A percentile compares a stretch with the other conserved stretches of the same genome.
Conservation (phyloP, 2,329 filamentous ascomycete species). For the Verticillium longisporum region DNA sequence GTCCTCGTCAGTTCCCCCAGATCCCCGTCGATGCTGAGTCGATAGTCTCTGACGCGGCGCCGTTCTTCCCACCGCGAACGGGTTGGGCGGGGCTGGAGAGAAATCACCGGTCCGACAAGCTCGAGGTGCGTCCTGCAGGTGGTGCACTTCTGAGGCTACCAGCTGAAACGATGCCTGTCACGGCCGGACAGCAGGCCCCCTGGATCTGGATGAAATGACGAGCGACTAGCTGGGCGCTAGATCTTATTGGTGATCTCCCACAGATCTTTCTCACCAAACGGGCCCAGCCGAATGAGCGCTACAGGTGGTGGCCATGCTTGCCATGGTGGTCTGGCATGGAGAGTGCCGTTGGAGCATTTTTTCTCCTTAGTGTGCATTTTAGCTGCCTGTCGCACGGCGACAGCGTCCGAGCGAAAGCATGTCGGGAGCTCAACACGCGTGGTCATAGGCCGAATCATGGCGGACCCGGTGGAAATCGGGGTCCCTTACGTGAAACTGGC, state of each 20-base stretch:
- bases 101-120: background rate
- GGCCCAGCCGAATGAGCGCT: background rate
- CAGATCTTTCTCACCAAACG: background rate
- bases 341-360: background rate
- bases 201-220: background rate
- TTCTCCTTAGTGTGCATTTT: background rate
- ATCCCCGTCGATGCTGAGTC: background rate
- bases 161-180: background rate
- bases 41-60: background rate
- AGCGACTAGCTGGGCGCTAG: background rate
- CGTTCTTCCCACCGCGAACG: background rate
- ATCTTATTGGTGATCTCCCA: background rate
- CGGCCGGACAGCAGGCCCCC: background rate
- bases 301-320: background rate
- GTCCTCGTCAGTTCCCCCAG: background rate
- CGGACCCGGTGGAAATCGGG: background rate
- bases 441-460: background rate
- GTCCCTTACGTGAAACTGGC: background rate
- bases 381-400: background rate
- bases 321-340: background rate
- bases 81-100: background rate
- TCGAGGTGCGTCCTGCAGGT: background rate
- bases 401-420: background rate
- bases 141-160: background rate
- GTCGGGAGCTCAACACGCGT: background rate